Evolutionary conservation across 2,329 filamentous ascomycete genomes (phyloP), one percentile per base, ranked within the genome.

Genomic region (Mycosphaerella arachidis): DNA sequence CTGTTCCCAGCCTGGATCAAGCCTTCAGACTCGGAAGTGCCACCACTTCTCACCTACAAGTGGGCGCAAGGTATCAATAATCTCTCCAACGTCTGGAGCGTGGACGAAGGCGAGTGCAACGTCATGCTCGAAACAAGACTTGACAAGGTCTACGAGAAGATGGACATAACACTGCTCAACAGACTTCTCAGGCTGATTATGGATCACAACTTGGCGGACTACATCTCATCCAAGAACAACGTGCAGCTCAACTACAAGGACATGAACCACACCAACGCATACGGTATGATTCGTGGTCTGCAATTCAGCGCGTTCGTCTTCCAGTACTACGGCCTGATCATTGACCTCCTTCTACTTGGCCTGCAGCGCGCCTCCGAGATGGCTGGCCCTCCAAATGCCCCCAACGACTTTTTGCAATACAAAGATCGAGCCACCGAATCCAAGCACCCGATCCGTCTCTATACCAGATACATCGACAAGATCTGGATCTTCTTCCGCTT

Each of bases 11-110:
- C 91, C 18, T 99, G 94, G 94, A 97, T 99, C 78, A 99, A 99
- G 80, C 94, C 94, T 7, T 97, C 94, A 0, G 94, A 99, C 73
- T 96, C 93, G 0, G 95, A 99, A 75, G 94, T 99, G 0, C 94
- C 95, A 2, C 94, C 94, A 29, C 80, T 99, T 16, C 79, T 99
- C 61, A 90, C 91, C 0, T 99, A 99, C 82, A 99, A 99, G 76
- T 99, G 95, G 95, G 92, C 94, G 1, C 95, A 99, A 74, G 94
- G 94, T 54, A 97, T 99, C 81, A 99, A 99, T 81, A 99, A 99
- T 72, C 80, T 99, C 51, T 90, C 92, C 69, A 90, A 91, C 66
- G 92, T 99, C 30, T 99, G 94, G 94, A 90, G 95, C 71, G 90
- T 90, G 20, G 86, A 91, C 48, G 89, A 97, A 69, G 94, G 94